Evolutionary conservation across 2,329 filamentous ascomycete species (phyloP).

Genomic region (Colletotrichum gloeosporioides): DNA sequence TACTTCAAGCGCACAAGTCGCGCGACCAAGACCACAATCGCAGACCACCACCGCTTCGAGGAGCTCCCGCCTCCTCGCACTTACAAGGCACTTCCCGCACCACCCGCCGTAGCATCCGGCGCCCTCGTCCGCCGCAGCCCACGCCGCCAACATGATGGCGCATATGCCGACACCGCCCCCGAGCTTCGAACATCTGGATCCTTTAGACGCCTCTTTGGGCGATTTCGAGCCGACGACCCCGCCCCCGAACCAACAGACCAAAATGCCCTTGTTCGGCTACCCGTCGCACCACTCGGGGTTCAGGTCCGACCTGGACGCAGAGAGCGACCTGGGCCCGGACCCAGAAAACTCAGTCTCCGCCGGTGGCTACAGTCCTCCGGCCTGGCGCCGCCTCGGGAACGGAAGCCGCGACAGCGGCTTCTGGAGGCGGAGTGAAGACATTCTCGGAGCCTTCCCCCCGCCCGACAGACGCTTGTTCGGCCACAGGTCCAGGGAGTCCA

Average conservation of each 20-base stretch:
- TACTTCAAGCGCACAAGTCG: conserved; percentile 24
- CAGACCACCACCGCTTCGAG: conserved; percentile 8
- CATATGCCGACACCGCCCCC: conserved; percentile 26
- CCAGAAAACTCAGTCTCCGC: conserved; percentile 52
- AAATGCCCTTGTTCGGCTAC: conserved; percentile 40
- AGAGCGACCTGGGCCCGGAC: conserved; percentile 36
- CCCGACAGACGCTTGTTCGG: background rate
- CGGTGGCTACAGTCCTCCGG: conserved; percentile 65
- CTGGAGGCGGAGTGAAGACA: conserved; percentile 61
- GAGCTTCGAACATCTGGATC: conserved; percentile 41
- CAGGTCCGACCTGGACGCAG: conserved; percentile 41
- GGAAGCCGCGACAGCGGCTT: conserved; percentile 63
- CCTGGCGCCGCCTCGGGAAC: conserved; percentile 66
- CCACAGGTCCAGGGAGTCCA: conserved; percentile 29
- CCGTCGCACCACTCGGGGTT: conserved; percentile 48
- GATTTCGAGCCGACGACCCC: conserved; percentile 58
- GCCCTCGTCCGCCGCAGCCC: conserved; percentile 16
- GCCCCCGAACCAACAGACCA: conserved; percentile 25
- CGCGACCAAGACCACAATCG: conserved; percentile 23
- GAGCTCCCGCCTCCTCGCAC: conserved; percentile 11
- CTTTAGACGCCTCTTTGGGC: conserved; percentile 58
- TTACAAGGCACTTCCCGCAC: conserved; percentile 24
- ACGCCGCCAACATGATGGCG: conserved; percentile 23
- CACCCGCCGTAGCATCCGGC: conserved; percentile 17
- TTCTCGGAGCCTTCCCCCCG: conserved; percentile 50